Percentiles rank a stretch among this genome's conserved stretches.
phyloP scores from a whole-genome alignment of 345 rosid species.

The Bruguiera parviflora region DNA sequence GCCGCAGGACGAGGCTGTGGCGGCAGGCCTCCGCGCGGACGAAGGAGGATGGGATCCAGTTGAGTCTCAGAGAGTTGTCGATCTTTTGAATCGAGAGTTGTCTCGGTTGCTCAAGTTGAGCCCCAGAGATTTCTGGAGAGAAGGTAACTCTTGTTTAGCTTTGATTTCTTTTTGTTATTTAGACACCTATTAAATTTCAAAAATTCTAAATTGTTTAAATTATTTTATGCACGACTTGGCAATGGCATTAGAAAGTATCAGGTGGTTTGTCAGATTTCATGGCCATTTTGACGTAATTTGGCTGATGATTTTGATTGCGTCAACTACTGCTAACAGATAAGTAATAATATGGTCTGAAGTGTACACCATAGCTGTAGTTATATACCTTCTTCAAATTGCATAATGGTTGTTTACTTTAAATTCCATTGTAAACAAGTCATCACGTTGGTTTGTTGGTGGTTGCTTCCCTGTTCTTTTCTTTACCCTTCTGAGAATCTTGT shows the following conservation, averaged over 20 bases:
- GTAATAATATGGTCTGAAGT: too few relatives aligned
- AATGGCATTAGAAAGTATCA: too few relatives aligned
- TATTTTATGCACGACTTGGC: too few relatives aligned
- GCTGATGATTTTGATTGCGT: background rate
- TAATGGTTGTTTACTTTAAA: too few relatives aligned
- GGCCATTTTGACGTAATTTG: background rate
- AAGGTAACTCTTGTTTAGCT: constrained; percentile 39
- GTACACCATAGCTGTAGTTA: too few relatives aligned
- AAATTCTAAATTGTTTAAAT: too few relatives aligned
- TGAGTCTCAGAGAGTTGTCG: constrained; percentile 93
- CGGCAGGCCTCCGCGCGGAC: constrained; percentile 66
- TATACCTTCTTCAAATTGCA: too few relatives aligned
- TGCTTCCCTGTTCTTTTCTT: too few relatives aligned
- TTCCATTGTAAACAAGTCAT: too few relatives aligned
- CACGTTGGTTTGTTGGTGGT: too few relatives aligned
- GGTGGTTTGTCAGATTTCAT: background rate
- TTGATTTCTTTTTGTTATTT: background rate
- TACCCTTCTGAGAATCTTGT: background rate
- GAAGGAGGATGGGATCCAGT: constrained; percentile 86
- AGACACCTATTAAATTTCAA: background rate
- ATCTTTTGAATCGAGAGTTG: constrained; percentile 81
- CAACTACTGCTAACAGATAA: background rate
- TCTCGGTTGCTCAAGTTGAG: constrained; percentile 70
- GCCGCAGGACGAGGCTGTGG: constrained; percentile 96
- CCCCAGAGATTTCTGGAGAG: constrained; percentile 84